Evolutionary conservation across 495 filamentous ascomycete genomes (phyloP), one percentile per base, ranked within the genome.

Genomic region (Aspergillus taichungensis): DNA sequence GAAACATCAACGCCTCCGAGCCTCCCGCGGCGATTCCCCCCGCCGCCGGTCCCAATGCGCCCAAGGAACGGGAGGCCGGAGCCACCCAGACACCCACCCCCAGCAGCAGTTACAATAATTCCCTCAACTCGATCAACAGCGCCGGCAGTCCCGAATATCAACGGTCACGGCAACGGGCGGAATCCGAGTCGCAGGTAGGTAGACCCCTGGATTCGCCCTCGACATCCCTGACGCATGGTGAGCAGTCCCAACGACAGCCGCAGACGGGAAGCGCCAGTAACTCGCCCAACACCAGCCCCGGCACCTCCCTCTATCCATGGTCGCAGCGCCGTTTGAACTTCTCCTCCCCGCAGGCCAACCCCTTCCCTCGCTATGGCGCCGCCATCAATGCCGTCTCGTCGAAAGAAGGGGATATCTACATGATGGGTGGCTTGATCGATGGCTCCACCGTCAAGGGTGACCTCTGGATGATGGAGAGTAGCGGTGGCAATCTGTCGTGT

Each of bases 391-490:
- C 89, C 0, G 74, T 85, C 10, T 82, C 90, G 12, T 94, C 90
- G 6, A 97, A 96, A 62, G 94, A 99, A 66, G 94, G 94, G 37
- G 86, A 94, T 57, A 85, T 99, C 38, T 99, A 97, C 56, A 75
- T 99, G 54, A 97, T 99, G 91, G 94, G 94, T 35, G 94, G 94
- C 36, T 65, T 99, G 43, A 87, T 97, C 53, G 88, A 94, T 57
- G 89, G 89, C 35, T 85, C 87, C 7, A 94, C 86, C 0, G 92
- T 97, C 10, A 95, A 94, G 55, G 94, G 94, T 27, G 94, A 99
- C 64, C 63, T 99, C 35, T 99, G 94, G 94, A 85, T 96, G 80
- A 84, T 97, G 34, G 94, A 99, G 64, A 85, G 87, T 49, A 88
- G 84, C 34, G 73, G 71, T 18, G 79, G 79, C n/a, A 87, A 77